A percentile compares a stretch with the other conserved stretches of the same genome.
Conservation (phyloP, 345 rosid species). For the Erucastrum elatum region DNA sequence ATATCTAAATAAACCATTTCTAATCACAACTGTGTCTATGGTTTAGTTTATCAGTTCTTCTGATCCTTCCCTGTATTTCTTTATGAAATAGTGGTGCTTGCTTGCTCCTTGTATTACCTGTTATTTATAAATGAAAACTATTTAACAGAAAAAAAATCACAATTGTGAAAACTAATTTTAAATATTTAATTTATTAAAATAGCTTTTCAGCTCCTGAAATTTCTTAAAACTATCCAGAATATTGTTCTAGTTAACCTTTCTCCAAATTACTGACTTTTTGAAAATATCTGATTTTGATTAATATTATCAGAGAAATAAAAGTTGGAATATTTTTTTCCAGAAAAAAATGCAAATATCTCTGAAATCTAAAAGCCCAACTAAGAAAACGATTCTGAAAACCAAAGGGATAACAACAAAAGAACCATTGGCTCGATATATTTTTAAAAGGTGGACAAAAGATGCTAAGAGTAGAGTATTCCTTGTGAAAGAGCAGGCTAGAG, state of each 20-base stretch:
- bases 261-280: neutral
- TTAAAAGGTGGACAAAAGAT: conserved; percentile 70
- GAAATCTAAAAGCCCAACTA: neutral
- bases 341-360: neutral
- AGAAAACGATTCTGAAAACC: neutral
- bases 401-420: neutral
- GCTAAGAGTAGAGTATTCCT: conserved; percentile 39
- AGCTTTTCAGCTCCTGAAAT: neutral
- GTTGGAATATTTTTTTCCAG: neutral
- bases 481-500: conserved; percentile 42
- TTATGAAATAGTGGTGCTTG: too few species aligned
- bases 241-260: neutral
- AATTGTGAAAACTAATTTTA: too few species aligned
- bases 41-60: too few species aligned
- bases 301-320: neutral
- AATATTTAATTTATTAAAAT: too few species aligned
- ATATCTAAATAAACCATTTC: too few species aligned
- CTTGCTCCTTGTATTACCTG: too few species aligned
- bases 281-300: neutral
- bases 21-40: too few species aligned
- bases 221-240: neutral
- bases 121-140: too few species aligned
- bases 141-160: too few species aligned
- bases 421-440: conserved; percentile 39
- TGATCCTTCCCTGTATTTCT: too few species aligned